Evolutionary conservation across 2,329 filamentous ascomycete genomes (phyloP).

Genomic region (Fusarium subtropicale): DNA sequence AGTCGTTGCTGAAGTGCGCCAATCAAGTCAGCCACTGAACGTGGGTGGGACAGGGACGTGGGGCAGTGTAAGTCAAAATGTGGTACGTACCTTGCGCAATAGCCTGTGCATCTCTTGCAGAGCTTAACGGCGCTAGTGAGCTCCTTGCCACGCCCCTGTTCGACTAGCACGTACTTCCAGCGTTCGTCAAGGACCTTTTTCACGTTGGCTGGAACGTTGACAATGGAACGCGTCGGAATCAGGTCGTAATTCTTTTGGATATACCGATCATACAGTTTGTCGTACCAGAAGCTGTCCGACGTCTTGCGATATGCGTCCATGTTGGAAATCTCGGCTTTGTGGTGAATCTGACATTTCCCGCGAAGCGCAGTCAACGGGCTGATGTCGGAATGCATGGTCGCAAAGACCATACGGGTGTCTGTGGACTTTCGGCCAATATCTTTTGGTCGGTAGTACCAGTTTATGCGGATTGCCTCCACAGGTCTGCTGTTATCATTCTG

Average conservation of each 20-base stretch:
- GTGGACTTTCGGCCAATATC: slow-evolving; percentile 93
- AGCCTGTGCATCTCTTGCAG: slow-evolving; percentile 91
- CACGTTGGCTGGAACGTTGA: slow-evolving; percentile 95
- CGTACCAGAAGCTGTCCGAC: slow-evolving; percentile 94
- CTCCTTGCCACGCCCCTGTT: slow-evolving; percentile 93
- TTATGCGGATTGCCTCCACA: slow-evolving; percentile 89
- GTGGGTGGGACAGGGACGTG: slow-evolving; percentile 35
- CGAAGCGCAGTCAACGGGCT: slow-evolving; percentile 92
- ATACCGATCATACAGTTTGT: slow-evolving; percentile 97
- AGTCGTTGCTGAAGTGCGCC: slow-evolving; percentile 75
- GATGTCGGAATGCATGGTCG: slow-evolving; percentile 98
- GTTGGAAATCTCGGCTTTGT: slow-evolving; percentile 86
- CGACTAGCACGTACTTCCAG: slow-evolving; percentile 96
- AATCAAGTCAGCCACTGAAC: slow-evolving; percentile 42
- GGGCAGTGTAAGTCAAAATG: slow-evolving; percentile 32
- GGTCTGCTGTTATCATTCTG: slow-evolving; percentile 78
- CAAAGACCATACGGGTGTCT: slow-evolving; percentile 91
- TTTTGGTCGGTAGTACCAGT: slow-evolving; percentile 98
- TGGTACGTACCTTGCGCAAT: slow-evolving; percentile 83
- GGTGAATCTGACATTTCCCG: slow-evolving; percentile 91
- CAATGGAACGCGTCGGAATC: slow-evolving; percentile 89
- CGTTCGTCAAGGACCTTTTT: slow-evolving; percentile 96
- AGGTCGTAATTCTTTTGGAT: slow-evolving; percentile 98
- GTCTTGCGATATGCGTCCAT: slow-evolving; percentile 86
- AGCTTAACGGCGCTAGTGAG: slow-evolving; percentile 95